Evolutionary conservation across 177 flowering plant genomes (phyloP).

Genomic region (Tripterygium wilfordii): DNA sequence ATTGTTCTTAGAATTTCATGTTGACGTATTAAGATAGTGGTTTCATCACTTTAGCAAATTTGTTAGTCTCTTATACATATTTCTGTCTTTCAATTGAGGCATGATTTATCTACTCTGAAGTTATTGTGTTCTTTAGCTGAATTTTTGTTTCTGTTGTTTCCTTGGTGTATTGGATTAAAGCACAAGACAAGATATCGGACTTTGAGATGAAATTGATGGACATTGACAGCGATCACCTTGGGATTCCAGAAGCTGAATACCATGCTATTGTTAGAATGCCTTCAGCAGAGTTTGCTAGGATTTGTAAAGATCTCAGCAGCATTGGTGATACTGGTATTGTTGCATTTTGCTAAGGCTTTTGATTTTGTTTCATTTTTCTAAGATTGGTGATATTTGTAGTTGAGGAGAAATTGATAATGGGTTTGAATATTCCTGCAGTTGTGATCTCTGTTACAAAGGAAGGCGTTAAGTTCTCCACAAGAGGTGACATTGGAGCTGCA

Average conservation of each 20-base stretch:
- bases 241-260: constrained; percentile 93
- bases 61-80: too few relatives aligned
- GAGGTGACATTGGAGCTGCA: constrained; percentile 94
- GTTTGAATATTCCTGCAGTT: constrained; percentile 40
- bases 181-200: constrained; percentile 92
- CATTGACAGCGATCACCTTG: constrained; percentile 95
- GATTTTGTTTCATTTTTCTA: background rate
- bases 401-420: background rate
- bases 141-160: background rate
- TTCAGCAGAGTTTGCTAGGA: constrained; percentile 85
- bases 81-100: too few relatives aligned
- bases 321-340: constrained; percentile 89
- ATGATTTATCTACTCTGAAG: too few relatives aligned
- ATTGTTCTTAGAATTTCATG: too few relatives aligned
- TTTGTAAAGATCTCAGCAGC: constrained; percentile 85
- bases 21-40: too few relatives aligned
- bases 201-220: constrained; percentile 99
- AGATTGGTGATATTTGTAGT: background rate
- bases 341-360: background rate
- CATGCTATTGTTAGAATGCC: constrained; percentile 95
- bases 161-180: constrained; percentile 27
- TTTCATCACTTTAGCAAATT: too few relatives aligned
- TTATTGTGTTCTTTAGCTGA: background rate
- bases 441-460: constrained; percentile 96
- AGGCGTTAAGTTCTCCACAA: constrained; percentile 92